Percentiles rank a stretch among this genome's conserved stretches.
phyloP scores from a whole-genome alignment of 1,284 basidiomycete species.

The Boletus sp. region DNA sequence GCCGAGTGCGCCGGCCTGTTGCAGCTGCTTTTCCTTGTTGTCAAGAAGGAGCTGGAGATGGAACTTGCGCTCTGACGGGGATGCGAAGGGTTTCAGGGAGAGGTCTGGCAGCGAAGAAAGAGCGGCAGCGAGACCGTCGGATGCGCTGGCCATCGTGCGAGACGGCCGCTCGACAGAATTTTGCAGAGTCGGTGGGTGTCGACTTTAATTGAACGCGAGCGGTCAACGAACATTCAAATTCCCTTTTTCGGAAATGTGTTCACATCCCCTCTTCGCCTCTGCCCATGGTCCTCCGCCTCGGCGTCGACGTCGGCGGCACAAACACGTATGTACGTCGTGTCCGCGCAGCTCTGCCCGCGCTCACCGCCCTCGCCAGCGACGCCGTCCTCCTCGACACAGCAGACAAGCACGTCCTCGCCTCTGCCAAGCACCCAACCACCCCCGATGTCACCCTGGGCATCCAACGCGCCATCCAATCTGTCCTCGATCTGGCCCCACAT shows the following conservation, averaged over 20 bases:
- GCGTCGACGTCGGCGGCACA: constrained; percentile 39
- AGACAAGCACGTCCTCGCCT: constrained; percentile 27
- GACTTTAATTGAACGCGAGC: constrained; percentile 3
- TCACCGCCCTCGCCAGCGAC: constrained; percentile 24
- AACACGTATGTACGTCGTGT: constrained; percentile 29
- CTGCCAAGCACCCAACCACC: constrained; percentile 37
- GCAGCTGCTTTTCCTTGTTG: constrained; percentile 85
- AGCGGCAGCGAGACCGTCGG: constrained; percentile 25
- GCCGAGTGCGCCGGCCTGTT: constrained; percentile 85
- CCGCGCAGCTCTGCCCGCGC: too few species aligned
- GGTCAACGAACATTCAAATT: constrained; percentile 9
- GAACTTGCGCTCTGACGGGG: constrained; percentile 63
- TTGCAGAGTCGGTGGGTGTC: constrained; percentile 11
- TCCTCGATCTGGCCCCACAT: constrained; percentile 28
- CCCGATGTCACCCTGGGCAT: constrained; percentile 36
- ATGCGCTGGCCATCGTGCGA: constrained; percentile 30
- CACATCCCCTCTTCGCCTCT: constrained; percentile 14
- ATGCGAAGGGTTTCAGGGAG: constrained; percentile 36
- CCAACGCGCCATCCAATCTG: constrained; percentile 29
- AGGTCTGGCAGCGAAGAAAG: constrained; percentile 27
- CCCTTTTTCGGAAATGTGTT: constrained; percentile 18
- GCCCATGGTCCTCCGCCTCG: constrained; percentile 20
- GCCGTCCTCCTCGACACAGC: constrained; percentile 33
- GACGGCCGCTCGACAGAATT: constrained; percentile 16
- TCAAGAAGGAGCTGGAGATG: constrained; percentile 80